Conservation (phyloP, 192 early-diverging fungal genomes). For the Entomortierella chlamydospora region DNA sequence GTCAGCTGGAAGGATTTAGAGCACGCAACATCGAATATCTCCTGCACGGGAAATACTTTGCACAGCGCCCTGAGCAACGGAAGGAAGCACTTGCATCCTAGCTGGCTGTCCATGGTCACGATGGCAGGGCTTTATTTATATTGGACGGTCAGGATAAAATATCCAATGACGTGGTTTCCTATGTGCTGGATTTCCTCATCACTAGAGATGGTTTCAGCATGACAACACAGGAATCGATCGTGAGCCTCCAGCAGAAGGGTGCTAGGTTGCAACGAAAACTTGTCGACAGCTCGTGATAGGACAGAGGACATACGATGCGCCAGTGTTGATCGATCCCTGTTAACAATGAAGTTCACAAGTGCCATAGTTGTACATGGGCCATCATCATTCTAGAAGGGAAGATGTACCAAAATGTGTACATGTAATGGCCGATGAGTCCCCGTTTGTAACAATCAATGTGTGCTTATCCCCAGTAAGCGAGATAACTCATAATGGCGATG, state of each 20-base stretch:
- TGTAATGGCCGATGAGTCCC: no score
- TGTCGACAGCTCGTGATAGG: not conserved
- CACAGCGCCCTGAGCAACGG: no score
- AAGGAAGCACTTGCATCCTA: not conserved
- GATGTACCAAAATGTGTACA: no score
- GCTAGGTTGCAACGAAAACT: not conserved
- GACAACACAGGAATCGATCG: not conserved
- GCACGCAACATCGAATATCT: not conserved
- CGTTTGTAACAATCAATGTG: no score
- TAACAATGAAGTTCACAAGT: not conserved
- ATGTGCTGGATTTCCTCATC: not conserved
- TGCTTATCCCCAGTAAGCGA: no score
- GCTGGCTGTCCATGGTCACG: not conserved
- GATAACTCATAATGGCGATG: no score
- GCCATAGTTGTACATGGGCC: no score
- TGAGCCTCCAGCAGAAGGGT: not conserved
- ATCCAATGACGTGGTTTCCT: not conserved
- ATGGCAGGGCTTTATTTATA: constrained; percentile 20
- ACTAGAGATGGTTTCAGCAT: not conserved
- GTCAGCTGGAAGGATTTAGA: constrained; percentile 3
- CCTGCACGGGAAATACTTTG: constrained; percentile 1
- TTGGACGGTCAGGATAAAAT: constrained; percentile 32
- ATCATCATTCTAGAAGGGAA: no score
- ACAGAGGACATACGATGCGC: not conserved
- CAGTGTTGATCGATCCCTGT: not conserved